These are phyloP conservation scores for Sideroxylon spinosum DNA, from an alignment of 179 eudicot genomes.

Conservation along the genomic window DNA sequence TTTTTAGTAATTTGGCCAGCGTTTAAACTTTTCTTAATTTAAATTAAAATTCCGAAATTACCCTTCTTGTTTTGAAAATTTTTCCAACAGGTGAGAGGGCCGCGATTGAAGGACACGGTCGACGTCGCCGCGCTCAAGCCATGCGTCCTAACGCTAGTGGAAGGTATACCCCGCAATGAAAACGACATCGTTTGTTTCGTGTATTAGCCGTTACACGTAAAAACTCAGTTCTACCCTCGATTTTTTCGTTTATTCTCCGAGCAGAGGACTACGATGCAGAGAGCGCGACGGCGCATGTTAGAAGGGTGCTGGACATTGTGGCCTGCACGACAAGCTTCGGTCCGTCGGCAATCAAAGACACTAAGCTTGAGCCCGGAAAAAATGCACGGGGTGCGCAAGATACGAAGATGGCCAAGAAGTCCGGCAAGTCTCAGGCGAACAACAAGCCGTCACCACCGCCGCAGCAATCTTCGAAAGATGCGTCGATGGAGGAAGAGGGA, in stretches of 20 bases:
- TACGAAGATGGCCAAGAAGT: conserved; percentile 52
- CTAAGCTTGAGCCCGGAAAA: conserved; percentile 40
- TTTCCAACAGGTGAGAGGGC: conserved; percentile 68
- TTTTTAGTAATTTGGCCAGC: not conserved
- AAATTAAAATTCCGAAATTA: not conserved
- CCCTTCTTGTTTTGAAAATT: not conserved
- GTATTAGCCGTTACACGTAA: not conserved
- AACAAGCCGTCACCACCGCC: conserved; percentile 25
- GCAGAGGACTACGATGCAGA: conserved; percentile 85
- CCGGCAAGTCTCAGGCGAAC: conserved; percentile 36
- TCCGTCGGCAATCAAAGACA: conserved; percentile 47
- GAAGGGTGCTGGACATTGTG: conserved; percentile 82
- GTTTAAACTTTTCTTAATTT: not conserved
- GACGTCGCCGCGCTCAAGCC: conserved; percentile 93
- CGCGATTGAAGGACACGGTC: conserved; percentile 75
- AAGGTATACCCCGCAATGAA: conserved; percentile 41
- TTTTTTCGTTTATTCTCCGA: not conserved
- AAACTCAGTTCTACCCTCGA: conserved; percentile 24
- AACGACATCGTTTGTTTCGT: conserved; percentile 29
- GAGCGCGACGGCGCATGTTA: conserved; percentile 77
- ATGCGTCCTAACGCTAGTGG: conserved; percentile 63
- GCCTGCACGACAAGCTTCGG: conserved; percentile 93
- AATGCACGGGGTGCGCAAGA: conserved; percentile 42
- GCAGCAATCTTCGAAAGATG: conserved; percentile 38
- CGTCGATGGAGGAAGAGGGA: conserved; percentile 69